Evolutionary conservation across 2,329 filamentous ascomycete genomes (phyloP).

Genomic region (Xylariaceae sp.): DNA sequence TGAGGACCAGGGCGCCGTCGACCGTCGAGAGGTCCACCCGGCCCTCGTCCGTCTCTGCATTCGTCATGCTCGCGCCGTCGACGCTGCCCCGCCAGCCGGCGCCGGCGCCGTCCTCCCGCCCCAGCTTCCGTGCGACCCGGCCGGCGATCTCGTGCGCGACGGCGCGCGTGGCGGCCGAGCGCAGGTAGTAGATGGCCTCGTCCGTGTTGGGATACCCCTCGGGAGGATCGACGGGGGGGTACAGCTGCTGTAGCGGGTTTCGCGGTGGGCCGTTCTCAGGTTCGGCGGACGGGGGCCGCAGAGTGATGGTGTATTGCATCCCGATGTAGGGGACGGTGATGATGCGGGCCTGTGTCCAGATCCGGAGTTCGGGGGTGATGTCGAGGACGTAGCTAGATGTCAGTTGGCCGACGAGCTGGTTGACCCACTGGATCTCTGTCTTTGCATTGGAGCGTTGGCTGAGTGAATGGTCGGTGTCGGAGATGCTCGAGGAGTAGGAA

Average conservation of each 20-base stretch:
- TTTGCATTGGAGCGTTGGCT: constrained; percentile 29
- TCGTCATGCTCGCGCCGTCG: constrained; percentile 14
- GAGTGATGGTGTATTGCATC: constrained; percentile 14
- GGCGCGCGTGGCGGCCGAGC: constrained; percentile 31
- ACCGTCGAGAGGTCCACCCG: constrained; percentile 37
- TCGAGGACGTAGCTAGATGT: constrained; percentile 35
- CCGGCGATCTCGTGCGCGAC: constrained; percentile 13
- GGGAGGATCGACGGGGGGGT: constrained; percentile 36
- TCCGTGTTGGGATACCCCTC: constrained; percentile 36
- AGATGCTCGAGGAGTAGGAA: constrained; percentile 34
- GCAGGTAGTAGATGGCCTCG: constrained; percentile 39
- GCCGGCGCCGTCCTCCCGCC: constrained; percentile 15
- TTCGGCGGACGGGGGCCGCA: constrained; percentile 18
- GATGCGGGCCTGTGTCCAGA: constrained; percentile 14
- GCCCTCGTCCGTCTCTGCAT: constrained; percentile 11
- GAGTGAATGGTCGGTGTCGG: constrained; percentile 21
- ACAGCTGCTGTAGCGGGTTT: constrained; percentile 29
- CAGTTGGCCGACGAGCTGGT: constrained; percentile 34
- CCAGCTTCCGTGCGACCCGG: constrained; percentile 8
- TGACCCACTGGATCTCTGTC: constrained; percentile 36
- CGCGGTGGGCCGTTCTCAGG: constrained; percentile 6
- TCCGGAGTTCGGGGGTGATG: constrained; percentile 32
- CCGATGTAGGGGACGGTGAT: constrained; percentile 11
- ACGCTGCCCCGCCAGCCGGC: constrained; percentile 16
- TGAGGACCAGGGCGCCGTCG: constrained; percentile 28